A percentile compares a stretch with the other conserved stretches of the same genome.
Conservation (phyloP, 257 asterid species). For the Oldenlandia corymbosa region DNA sequence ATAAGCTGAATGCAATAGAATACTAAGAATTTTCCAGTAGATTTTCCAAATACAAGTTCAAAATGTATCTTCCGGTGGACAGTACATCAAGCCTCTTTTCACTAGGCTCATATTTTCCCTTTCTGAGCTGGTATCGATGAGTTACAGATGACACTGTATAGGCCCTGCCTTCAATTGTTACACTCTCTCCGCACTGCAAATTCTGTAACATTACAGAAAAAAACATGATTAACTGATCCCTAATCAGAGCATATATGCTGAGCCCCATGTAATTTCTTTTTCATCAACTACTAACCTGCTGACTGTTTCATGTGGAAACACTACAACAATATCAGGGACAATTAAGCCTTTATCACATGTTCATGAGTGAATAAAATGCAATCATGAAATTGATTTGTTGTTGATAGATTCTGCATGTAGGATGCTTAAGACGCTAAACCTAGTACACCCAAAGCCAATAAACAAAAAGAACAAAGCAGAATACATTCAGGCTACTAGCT, state of each 20-base stretch:
- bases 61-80: slow-evolving; percentile 80
- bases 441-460: not conserved
- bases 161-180: slow-evolving; percentile 78
- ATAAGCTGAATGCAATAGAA: too few species aligned
- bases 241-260: too few species aligned
- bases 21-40: slow-evolving; percentile 66
- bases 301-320: not conserved
- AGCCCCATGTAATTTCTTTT: not conserved
- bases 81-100: slow-evolving; percentile 89
- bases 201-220: slow-evolving; percentile 37
- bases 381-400: not conserved
- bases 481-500: not conserved
- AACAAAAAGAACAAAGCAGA: too few species aligned
- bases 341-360: too few species aligned
- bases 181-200: slow-evolving; percentile 86
- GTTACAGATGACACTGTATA: slow-evolving; percentile 83
- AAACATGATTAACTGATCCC: not conserved
- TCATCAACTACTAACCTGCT: too few species aligned
- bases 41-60: slow-evolving; percentile 73
- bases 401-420: not conserved
- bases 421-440: not conserved
- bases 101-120: slow-evolving; percentile 86
- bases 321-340: too few species aligned
- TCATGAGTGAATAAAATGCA: not conserved
- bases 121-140: slow-evolving; percentile 87